Conservation (phyloP, 331 rosid genomes). For the Dryas integrifolia region DNA sequence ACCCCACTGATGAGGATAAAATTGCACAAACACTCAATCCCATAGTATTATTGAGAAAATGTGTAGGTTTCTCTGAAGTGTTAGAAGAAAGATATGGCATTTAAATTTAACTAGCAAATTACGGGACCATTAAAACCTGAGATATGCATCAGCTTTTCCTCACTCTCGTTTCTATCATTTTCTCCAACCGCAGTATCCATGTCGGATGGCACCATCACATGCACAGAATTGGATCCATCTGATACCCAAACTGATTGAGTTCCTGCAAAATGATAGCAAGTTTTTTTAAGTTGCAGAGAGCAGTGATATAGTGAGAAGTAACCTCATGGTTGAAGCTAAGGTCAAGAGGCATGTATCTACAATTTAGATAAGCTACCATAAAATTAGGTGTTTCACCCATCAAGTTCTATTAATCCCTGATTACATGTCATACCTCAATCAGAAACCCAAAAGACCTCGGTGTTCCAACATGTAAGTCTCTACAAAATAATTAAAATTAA, state of each 20-base stretch:
- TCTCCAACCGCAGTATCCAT: conserved; percentile 41
- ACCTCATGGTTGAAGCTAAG: conserved; percentile 4
- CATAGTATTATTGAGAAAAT: background rate
- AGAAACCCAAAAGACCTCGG: background rate
- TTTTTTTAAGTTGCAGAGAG: conserved; percentile 19
- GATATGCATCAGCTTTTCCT: conserved; percentile 44
- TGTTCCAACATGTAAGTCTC: conserved; percentile 11
- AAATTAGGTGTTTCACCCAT: background rate
- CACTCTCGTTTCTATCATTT: conserved; percentile 40
- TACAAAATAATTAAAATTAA: conserved; percentile 5
- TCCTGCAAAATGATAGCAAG: conserved; percentile 42
- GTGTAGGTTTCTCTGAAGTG: background rate
- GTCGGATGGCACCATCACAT: conserved; percentile 49
- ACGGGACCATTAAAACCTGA: conserved; percentile 52
- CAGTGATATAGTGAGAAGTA: background rate
- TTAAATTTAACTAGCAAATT: conserved; percentile 19
- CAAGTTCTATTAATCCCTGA: background rate
- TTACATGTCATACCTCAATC: background rate
- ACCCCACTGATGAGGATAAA: background rate
- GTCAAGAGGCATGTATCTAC: conserved; percentile 19
- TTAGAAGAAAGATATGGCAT: background rate
- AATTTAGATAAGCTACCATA: background rate
- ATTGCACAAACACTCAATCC: background rate
- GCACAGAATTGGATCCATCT: conserved; percentile 66
- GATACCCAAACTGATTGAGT: conserved; percentile 74